Evolutionary conservation across 2,329 filamentous ascomycete genomes (phyloP), one percentile per base, ranked within the genome.

Genomic region (Penicillium sp.): DNA sequence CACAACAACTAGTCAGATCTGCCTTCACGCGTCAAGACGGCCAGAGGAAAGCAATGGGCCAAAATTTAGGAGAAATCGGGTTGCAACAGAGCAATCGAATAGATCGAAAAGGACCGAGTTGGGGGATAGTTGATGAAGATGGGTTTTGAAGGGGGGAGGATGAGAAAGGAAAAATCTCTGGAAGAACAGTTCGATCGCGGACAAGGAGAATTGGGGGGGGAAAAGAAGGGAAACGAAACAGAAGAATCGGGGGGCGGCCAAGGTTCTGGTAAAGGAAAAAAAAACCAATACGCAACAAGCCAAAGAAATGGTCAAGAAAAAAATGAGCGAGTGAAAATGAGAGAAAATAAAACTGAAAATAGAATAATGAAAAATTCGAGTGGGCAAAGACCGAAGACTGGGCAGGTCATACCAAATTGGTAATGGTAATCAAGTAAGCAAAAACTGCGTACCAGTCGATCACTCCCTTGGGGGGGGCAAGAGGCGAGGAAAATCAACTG

Each of bases 1-100:
- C 63, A 70, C 67, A 72, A 74, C 69, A 69, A 71, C 68, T 71
- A 70, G 69, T 70, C 68, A 72, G 66, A 71, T 70, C 64, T 71
- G 70, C 68, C 68, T 73, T 74, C 71, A 71, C 73, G 72, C 54
- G 60, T 60, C 55, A 20, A 50, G 47, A 43, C 42, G 41, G 39
- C 28, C 42, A 12, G 42, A 15, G 45, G 48, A 57, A 58, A 17
- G 41, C 49, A 39, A 57, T 45, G 38, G 50, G n/a, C 38, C 17
- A n/a, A 17, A 14, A 11, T 53, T 52, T 17, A 15, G 20, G 28
- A 8, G 7, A 31, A 31, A 31, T 31, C 6, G 28, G 28, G 28
- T 31, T 31, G 28, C 28, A 31, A 31, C 6, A 31, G 7, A 8
- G 28, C 1, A 31, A 31, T 56, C 25, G 17, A 41, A 39, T 42